Base-by-base conservation (phyloP, 1,284 basidiomycete species). In the Marasmius fiardii region DNA sequence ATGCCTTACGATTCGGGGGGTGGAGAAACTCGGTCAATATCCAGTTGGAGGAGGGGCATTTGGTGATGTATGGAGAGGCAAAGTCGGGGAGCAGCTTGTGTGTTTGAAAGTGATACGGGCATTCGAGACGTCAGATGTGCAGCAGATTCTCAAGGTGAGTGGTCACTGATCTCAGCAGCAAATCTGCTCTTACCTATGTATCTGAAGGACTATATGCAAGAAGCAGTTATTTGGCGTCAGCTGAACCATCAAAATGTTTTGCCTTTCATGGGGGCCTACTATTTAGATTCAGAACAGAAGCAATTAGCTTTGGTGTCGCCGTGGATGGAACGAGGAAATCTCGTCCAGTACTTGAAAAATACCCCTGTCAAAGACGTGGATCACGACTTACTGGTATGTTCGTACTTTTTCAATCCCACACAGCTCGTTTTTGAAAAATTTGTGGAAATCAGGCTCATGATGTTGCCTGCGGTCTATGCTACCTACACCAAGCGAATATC, bases 311-410 rank as follows among this genome's bases (percentile, higher is more conserved):
- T 52, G 12, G 33, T 48, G 71, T 11, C 68, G 44, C 44, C 67
- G 2, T 76, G 69, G 63, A 71, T 71, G 65, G 62, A 61, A 31
- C 66, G 69, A 43, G 74, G 75, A 7, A 67, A 70, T 54, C 57
- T 77, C 33, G 60, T 54, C 11, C 28, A 57, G 3, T 67, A 65
- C 59, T 57, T 77, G 26, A 54, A 44, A 18, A 41, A 24, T 10
- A 45, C 54, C 28, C 49, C 65, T 4, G 8, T 18, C 4, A 23
- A 47, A 2, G 20, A 59, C 33, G 62, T 34, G 34, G 58, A 68
- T 53, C 61, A 63, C 58, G 62, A 37, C 39, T 53, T 31, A 5
- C 48, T 71, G 56, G 66, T 71, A 52, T 37, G 63, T n/a, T n/a
- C n/a, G 52, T 44, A 14, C 41, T 47, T 31, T 43, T 16, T 39